These are phyloP conservation scores for Silene noctiflora DNA, from an alignment of 179 eudicot species.

Conservation along the genomic window DNA sequence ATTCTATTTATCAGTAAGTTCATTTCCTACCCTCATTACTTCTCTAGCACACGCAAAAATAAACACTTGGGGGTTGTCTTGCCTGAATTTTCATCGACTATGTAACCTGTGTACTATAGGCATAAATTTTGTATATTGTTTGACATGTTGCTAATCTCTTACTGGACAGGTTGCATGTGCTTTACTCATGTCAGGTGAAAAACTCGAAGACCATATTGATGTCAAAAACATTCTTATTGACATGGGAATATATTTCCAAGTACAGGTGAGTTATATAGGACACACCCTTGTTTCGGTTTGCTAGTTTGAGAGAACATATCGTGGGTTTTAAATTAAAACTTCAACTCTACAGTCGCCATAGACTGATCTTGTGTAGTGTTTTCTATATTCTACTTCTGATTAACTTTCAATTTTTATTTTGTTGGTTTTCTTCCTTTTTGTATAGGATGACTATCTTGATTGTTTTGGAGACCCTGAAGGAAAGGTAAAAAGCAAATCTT, in stretches of 20 bases:
- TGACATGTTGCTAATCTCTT: constrained; percentile 16
- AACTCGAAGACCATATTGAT: constrained; percentile 58
- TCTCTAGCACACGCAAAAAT: background rate
- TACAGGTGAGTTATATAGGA: constrained; percentile 51
- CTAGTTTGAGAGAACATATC: background rate
- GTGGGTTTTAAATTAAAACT: background rate
- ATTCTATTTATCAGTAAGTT: constrained; percentile 81
- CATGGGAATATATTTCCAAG: constrained; percentile 91
- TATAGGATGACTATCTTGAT: constrained; percentile 84
- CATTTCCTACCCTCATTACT: background rate
- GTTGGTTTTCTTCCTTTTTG: background rate
- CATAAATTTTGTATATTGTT: background rate
- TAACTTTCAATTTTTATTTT: background rate
- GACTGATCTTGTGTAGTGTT: background rate
- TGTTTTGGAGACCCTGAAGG: constrained; percentile 81
- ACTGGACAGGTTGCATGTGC: constrained; percentile 77
- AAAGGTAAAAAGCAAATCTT: constrained; percentile 48
- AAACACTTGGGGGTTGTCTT: background rate
- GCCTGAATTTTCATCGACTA: background rate
- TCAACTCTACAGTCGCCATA: no score
- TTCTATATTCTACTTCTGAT: background rate
- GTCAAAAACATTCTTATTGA: constrained; percentile 62
- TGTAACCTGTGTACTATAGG: no score
- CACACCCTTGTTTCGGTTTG: background rate
- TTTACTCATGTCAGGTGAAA: constrained; percentile 66